A percentile compares a stretch with the other conserved stretches of the same genome.
Conservation (phyloP, 2,329 filamentous ascomycete species). For the Fusarium mundagurra region DNA sequence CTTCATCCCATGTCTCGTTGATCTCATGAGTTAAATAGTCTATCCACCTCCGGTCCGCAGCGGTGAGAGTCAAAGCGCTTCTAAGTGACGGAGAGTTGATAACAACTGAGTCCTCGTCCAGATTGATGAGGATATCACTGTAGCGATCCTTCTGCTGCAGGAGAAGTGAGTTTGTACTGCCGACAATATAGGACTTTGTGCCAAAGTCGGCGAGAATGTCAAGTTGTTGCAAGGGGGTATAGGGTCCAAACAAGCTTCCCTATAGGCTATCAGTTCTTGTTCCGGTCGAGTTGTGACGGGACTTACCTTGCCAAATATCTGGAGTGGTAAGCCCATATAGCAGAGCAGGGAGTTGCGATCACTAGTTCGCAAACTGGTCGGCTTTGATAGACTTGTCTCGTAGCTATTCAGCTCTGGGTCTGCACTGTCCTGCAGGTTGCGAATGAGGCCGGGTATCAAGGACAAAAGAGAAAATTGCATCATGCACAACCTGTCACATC, state of each 20-base stretch:
- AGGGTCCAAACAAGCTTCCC: slow-evolving; percentile 95
- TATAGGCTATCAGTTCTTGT: slow-evolving; percentile 48
- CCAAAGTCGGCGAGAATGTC: slow-evolving; percentile 92
- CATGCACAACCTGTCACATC: slow-evolving; percentile 96
- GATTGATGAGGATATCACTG: slow-evolving; percentile 94
- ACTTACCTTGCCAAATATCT: slow-evolving; percentile 88
- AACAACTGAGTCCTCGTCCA: slow-evolving; percentile 88
- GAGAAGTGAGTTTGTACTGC: slow-evolving; percentile 93
- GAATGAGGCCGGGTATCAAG: slow-evolving; percentile 90
- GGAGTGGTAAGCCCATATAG: slow-evolving; percentile 94
- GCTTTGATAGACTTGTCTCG: slow-evolving; percentile 76
- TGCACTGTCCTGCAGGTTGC: slow-evolving; percentile 92
- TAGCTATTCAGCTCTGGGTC: slow-evolving; percentile 91
- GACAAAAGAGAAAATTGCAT: slow-evolving; percentile 97
- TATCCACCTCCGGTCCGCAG: slow-evolving; percentile 93
- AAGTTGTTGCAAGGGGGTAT: slow-evolving; percentile 94
- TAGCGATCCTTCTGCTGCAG: slow-evolving; percentile 95
- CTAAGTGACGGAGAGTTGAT: slow-evolving; percentile 84
- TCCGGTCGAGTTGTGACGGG: neutral
- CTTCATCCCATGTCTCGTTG: slow-evolving; percentile 95
- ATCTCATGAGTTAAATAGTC: slow-evolving; percentile 94
- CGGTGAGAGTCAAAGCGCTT: slow-evolving; percentile 79
- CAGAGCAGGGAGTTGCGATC: slow-evolving; percentile 88
- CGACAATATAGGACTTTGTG: slow-evolving; percentile 97
- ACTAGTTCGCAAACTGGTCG: slow-evolving; percentile 89